Evolutionary conservation across 768 basidiomycete genomes (phyloP).

Genomic region (Mycena pura): DNA sequence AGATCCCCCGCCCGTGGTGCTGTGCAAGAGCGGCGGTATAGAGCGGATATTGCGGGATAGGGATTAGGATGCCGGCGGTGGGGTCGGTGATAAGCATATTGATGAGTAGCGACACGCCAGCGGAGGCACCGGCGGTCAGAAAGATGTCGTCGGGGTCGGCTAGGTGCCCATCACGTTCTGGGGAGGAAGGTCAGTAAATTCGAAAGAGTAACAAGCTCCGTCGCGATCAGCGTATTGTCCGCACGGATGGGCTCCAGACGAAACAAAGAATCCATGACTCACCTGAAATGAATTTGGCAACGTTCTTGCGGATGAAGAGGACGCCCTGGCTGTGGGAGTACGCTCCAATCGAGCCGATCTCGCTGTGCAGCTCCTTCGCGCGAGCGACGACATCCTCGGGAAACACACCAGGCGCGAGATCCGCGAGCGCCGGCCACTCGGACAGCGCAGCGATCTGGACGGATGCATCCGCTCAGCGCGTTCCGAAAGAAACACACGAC

Average conservation of each 20-base stretch:
- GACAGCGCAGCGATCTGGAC: constrained; percentile 84
- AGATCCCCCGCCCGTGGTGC: constrained; percentile 77
- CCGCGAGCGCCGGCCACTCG: constrained; percentile 88
- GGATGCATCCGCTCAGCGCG: neutral
- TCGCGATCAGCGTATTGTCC: too few species aligned
- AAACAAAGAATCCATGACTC: constrained; percentile 28
- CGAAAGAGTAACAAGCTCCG: too few species aligned
- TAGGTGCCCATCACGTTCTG: constrained; percentile 91
- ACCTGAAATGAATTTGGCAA: constrained; percentile 92
- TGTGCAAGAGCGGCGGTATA: constrained; percentile 96
- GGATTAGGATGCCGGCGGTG: constrained; percentile 84
- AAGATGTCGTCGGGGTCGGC: constrained; percentile 87
- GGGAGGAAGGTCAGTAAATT: neutral
- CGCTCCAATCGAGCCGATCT: constrained; percentile 93
- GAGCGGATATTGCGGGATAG: constrained; percentile 97
- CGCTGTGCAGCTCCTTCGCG: constrained; percentile 77
- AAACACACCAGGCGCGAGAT: constrained; percentile 79
- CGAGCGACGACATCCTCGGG: constrained; percentile 86
- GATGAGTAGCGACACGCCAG: constrained; percentile 89
- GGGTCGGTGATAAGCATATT: constrained; percentile 76
- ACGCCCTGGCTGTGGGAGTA: constrained; percentile 97
- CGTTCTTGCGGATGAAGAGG: constrained; percentile 83
- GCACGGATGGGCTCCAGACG: neutral
- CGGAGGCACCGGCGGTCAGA: constrained; percentile 93
- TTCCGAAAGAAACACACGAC: constrained; percentile 11